These are phyloP conservation scores for Solanum okadae DNA, from an alignment of 257 asterid genomes.

Conservation along the genomic window DNA sequence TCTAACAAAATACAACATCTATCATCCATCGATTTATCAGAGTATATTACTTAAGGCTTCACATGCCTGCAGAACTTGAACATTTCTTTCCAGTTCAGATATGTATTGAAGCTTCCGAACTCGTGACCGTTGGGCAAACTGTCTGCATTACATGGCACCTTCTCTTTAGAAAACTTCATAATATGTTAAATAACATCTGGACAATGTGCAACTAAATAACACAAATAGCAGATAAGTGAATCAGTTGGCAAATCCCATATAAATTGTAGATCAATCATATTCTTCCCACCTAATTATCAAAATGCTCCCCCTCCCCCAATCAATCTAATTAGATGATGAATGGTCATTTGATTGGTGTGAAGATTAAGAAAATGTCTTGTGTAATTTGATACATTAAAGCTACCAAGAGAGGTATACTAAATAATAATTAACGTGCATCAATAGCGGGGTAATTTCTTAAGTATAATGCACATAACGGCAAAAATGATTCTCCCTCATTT, in stretches of 20 bases:
- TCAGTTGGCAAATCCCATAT: neutral
- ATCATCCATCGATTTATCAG: neutral
- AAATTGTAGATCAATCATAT: neutral
- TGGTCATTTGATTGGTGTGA: neutral
- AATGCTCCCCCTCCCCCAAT: neutral
- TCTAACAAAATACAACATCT: neutral
- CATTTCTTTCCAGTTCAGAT: slow-evolving; percentile 84
- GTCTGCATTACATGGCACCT: slow-evolving; percentile 42
- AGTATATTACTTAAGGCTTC: neutral
- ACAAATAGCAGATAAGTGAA: neutral
- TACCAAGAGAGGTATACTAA: neutral
- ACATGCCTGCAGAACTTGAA: slow-evolving; percentile 90
- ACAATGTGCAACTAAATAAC: neutral
- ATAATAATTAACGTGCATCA: neutral
- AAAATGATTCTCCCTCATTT: neutral
- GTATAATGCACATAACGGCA: neutral
- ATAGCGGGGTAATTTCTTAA: neutral
- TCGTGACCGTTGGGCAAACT: slow-evolving; percentile 97
- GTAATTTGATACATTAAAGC: neutral
- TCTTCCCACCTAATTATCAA: neutral
- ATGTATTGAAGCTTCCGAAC: slow-evolving; percentile 91
- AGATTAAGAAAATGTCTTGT: neutral
- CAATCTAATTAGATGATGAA: neutral
- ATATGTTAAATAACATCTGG: neutral
- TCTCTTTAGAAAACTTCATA: neutral